Percentiles rank a stretch among this genome's conserved stretches.
These are phyloP conservation scores for Backusella morwellensis DNA, from an alignment of 192 early-diverging fungal species.

Conservation along the genomic window DNA sequence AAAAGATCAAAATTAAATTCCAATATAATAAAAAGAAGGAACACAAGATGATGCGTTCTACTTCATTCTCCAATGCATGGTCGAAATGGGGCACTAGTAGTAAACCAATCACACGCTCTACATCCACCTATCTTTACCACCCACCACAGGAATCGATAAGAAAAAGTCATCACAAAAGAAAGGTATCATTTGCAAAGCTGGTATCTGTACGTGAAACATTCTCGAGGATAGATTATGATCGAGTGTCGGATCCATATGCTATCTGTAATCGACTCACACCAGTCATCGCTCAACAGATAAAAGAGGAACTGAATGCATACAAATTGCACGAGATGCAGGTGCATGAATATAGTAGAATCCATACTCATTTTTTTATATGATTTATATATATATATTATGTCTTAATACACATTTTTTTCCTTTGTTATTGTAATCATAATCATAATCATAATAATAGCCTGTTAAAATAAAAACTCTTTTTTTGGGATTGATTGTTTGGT, in stretches of 20 bases:
- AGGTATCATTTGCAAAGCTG: constrained; percentile 2
- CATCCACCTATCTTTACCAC: not conserved
- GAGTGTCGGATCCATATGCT: constrained; percentile 7
- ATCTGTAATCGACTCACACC: constrained; percentile 56
- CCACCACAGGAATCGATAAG: not conserved
- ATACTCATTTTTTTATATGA: constrained; percentile 73
- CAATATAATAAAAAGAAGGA: constrained; percentile 1
- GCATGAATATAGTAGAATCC: constrained; percentile 69
- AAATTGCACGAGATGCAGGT: constrained; percentile 92
- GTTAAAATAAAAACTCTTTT: not conserved
- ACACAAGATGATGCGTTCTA: not conserved
- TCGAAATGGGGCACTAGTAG: not conserved
- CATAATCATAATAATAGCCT: not conserved
- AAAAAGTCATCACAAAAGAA: not conserved
- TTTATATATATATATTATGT: not conserved
- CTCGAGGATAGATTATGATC: constrained; percentile 12
- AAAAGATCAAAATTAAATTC: constrained; percentile 13
- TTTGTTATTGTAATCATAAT: not conserved
- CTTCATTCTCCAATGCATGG: not conserved
- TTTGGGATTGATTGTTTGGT: no score
- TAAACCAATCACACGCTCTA: not conserved
- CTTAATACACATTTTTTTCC: not conserved
- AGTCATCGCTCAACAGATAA: constrained; percentile 80
- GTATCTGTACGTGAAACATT: constrained; percentile 12
- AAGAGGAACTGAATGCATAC: constrained; percentile 91